phyloP scores from a whole-genome alignment of 2,329 filamentous ascomycete species.

The Thermoascus crustaceus region DNA sequence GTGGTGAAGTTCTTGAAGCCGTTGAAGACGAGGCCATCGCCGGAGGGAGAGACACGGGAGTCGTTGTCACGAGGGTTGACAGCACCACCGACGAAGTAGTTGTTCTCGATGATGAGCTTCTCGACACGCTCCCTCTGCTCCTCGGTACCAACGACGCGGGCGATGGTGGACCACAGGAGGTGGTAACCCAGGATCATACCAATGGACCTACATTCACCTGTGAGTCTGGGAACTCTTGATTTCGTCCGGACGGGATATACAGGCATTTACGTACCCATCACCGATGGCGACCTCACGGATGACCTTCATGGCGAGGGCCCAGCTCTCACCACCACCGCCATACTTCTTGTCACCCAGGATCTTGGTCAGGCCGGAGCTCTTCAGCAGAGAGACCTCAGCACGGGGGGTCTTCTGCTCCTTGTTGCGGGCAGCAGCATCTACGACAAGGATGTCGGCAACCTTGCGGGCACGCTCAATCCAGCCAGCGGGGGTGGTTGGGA shows the following conservation, averaged over 20 bases:
- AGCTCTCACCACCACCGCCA: conserved; percentile 46
- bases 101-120: conserved; percentile 52
- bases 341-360: conserved; percentile 43
- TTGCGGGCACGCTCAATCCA: conserved; percentile 45
- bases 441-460: conserved; percentile 42
- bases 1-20: conserved; percentile 61
- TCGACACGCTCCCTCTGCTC: conserved; percentile 53
- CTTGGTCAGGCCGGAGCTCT: conserved; percentile 44
- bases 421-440: conserved; percentile 43
- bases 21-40: conserved; percentile 50
- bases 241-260: too few relatives aligned
- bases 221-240: too few relatives aligned
- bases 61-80: conserved; percentile 60
- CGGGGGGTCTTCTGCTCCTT: conserved; percentile 46
- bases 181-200: conserved; percentile 61
- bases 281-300: conserved; percentile 57
- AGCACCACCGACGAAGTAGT: conserved; percentile 58
- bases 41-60: conserved; percentile 47
- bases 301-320: conserved; percentile 49
- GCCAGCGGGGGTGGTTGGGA: conserved; percentile 33
- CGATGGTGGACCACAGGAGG: conserved; percentile 55
- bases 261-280: conserved; percentile 52
- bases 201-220: conserved; percentile 37
- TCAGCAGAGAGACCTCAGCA: conserved; percentile 45
- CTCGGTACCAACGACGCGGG: conserved; percentile 51